A percentile compares a stretch with the other conserved stretches of the same genome.
These are phyloP conservation scores for Alternaria sp. DNA, from an alignment of 2,329 filamentous ascomycete species.

Conservation along the genomic window DNA sequence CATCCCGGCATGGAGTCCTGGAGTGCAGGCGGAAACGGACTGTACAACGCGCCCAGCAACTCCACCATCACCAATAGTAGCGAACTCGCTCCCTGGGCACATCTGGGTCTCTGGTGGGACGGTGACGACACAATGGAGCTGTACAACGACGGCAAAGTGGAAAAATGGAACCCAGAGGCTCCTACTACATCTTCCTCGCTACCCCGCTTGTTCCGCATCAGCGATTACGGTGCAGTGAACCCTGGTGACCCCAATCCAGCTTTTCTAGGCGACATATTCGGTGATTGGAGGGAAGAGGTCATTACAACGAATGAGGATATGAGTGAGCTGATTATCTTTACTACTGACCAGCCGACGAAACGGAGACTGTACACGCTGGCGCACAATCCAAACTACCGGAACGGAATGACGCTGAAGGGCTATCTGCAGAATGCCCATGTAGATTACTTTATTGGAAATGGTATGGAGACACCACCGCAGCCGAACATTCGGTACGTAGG, in stretches of 20 bases:
- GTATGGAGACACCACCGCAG: neutral
- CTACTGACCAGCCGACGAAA: neutral
- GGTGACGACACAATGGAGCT: slow-evolving; percentile 22
- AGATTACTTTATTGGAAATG: neutral
- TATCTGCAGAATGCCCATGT: neutral
- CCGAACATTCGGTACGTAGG: neutral
- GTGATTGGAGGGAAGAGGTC: slow-evolving; percentile 22
- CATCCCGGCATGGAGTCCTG: neutral
- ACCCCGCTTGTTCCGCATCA: slow-evolving; percentile 13
- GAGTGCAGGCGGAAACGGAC: neutral
- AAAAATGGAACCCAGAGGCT: slow-evolving; percentile 17
- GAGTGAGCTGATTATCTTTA: neutral
- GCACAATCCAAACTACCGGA: neutral
- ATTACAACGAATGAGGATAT: neutral
- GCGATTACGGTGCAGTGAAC: slow-evolving; percentile 12
- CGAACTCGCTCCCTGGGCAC: slow-evolving; percentile 11
- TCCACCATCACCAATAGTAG: neutral
- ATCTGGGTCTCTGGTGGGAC: slow-evolving; percentile 21
- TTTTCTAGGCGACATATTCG: slow-evolving; percentile 20
- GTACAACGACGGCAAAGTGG: slow-evolving; percentile 23
- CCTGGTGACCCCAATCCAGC: slow-evolving; percentile 15
- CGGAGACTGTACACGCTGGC: neutral
- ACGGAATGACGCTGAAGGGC: neutral
- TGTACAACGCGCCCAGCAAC: slow-evolving; percentile 14
- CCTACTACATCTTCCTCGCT: slow-evolving; percentile 6